These are phyloP conservation scores for Macrolepiota albuminosa DNA, from an alignment of 768 basidiomycete species.

Conservation along the genomic window DNA sequence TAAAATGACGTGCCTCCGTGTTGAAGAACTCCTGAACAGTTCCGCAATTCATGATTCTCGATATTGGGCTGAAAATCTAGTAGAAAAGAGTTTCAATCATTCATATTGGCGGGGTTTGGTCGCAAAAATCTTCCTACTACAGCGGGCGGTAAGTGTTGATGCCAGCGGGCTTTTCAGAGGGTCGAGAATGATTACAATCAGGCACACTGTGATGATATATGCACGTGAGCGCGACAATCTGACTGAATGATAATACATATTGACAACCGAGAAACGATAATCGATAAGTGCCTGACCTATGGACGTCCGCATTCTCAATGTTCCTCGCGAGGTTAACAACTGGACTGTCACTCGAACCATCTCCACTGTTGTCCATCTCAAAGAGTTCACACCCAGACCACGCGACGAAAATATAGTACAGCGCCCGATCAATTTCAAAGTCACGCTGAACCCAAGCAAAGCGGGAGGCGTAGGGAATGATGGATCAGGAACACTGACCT, in stretches of 20 bases:
- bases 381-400: conserved; percentile 37
- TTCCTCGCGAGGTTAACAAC: conserved; percentile 39
- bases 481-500: conserved; percentile 39
- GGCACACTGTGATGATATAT: neutral
- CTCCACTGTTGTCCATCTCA: conserved; percentile 51
- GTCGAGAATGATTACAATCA: too few species aligned
- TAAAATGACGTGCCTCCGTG: neutral
- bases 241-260: neutral
- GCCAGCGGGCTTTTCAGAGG: too few species aligned
- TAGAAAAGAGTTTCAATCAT: neutral
- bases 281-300: conserved; percentile 20
- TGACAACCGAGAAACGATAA: neutral
- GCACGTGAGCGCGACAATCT: neutral
- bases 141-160: too few species aligned
- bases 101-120: too few species aligned
- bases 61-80: too few species aligned
- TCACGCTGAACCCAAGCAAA: conserved; percentile 45
- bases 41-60: neutral
- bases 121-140: neutral
- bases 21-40: neutral
- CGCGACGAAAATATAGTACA: conserved; percentile 25
- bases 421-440: conserved; percentile 52
- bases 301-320: conserved; percentile 31
- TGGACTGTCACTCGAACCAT: conserved; percentile 58
- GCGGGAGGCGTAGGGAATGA: conserved; percentile 51